Percentiles rank a stretch among this genome's conserved stretches.
These are phyloP conservation scores for Phyllosticta citriasiana DNA, from an alignment of 2,329 filamentous ascomycete species.

Conservation along the genomic window DNA sequence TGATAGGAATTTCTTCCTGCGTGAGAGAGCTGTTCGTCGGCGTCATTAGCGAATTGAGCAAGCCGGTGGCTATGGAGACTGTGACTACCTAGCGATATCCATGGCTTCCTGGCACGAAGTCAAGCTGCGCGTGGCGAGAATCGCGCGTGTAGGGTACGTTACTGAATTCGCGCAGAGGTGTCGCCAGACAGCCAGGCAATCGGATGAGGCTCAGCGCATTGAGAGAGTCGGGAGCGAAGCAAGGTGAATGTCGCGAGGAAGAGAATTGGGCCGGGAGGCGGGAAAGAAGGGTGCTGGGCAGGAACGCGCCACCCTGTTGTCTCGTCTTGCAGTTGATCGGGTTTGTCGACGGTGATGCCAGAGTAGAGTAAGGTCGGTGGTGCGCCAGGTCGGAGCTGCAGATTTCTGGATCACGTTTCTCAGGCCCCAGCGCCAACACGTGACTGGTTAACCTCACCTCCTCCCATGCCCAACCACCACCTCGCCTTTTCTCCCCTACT, in stretches of 20 bases:
- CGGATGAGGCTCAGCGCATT: slow-evolving; percentile 7
- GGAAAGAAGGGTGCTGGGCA: neutral
- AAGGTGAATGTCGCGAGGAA: neutral
- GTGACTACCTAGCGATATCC: slow-evolving; percentile 19
- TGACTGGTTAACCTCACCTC: neutral
- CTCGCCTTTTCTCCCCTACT: neutral
- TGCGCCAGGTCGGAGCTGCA: neutral
- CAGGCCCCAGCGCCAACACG: neutral
- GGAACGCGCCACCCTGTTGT: neutral
- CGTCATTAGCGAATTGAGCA: slow-evolving; percentile 13
- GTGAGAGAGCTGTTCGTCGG: slow-evolving; percentile 53
- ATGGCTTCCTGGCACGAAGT: slow-evolving; percentile 1
- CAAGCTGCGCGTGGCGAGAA: neutral
- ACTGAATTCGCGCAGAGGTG: neutral
- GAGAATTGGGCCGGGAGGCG: neutral
- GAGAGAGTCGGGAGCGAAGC: neutral
- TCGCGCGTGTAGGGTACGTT: neutral
- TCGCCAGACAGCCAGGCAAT: slow-evolving; percentile 6
- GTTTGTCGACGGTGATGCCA: neutral
- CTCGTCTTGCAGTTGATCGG: neutral
- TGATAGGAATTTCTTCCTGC: slow-evolving; percentile 84
- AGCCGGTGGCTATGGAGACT: slow-evolving; percentile 10
- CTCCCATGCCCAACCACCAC: neutral
- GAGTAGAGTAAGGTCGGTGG: neutral
- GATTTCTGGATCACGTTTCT: neutral